Evolutionary conservation across 768 basidiomycete species (phyloP).

Genomic region (Boletus barrowsii): DNA sequence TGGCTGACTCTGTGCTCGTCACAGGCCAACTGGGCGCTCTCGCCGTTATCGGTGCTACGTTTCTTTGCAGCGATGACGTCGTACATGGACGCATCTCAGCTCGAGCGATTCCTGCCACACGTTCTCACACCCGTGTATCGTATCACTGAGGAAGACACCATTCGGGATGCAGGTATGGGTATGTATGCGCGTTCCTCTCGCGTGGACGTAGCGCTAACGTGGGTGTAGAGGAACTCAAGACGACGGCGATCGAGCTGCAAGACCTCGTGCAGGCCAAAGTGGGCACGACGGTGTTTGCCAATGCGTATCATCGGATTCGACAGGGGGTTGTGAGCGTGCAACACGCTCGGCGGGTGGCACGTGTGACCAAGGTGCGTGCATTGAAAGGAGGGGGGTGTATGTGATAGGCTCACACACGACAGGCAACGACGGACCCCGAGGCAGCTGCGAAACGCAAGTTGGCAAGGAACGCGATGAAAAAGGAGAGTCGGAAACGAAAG

Average conservation of each 20-base stretch:
- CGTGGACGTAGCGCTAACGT: neutral
- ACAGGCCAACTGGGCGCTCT: conserved; percentile 80
- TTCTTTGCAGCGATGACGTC: conserved; percentile 94
- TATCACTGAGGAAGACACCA: conserved; percentile 81
- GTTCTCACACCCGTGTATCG: conserved; percentile 86
- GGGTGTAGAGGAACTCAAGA: conserved; percentile 73
- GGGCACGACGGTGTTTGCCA: conserved; percentile 81
- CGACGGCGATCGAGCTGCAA: conserved; percentile 75
- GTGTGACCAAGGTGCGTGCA: conserved; percentile 45
- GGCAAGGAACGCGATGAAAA: conserved; percentile 71
- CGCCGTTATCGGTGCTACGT: conserved; percentile 74
- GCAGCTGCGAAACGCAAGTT: conserved; percentile 72
- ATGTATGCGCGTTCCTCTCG: conserved; percentile 21
- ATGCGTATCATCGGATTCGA: conserved; percentile 75
- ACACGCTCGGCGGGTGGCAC: conserved; percentile 65
- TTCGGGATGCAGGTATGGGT: conserved; percentile 80
- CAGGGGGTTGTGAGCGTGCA: conserved; percentile 64
- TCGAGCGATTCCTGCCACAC: conserved; percentile 75
- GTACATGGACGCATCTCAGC: conserved; percentile 53
- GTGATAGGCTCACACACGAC: no score
- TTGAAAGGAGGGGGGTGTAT: no score
- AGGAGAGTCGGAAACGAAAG: conserved; percentile 84
- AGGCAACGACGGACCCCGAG: conserved; percentile 71
- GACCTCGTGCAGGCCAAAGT: conserved; percentile 86
- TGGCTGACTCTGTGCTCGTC: neutral